Evolutionary conservation across 1,139 yeast species (phyloP).

Genomic region (Meyerozyma sp.): DNA sequence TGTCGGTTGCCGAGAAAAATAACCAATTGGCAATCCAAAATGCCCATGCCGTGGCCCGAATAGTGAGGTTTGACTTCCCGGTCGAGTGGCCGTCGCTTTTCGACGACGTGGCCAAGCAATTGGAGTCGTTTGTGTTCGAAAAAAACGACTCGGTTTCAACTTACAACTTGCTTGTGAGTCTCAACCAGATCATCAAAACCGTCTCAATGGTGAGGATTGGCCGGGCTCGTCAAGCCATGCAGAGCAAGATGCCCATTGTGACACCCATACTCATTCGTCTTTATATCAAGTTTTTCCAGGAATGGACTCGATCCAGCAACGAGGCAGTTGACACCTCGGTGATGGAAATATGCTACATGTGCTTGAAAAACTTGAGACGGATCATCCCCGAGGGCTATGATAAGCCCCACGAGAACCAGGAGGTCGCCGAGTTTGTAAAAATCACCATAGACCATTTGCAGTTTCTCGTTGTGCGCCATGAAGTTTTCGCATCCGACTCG

Average conservation of each 20-base stretch:
- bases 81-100: conserved; percentile 78
- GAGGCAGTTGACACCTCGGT: conserved; percentile 26
- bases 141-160: conserved; percentile 46
- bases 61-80: conserved; percentile 83
- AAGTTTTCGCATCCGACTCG: conserved; percentile 46
- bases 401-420: conserved; percentile 55
- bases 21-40: conserved; percentile 73
- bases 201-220: conserved; percentile 79
- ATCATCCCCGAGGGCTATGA: conserved; percentile 75
- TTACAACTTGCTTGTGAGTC: conserved; percentile 58
- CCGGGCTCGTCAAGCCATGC: conserved; percentile 73
- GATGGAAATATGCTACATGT: conserved; percentile 71
- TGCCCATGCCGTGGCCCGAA: conserved; percentile 74
- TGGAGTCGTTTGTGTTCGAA: conserved; percentile 42
- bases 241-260: conserved; percentile 59
- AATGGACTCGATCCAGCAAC: conserved; percentile 46
- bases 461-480: conserved; percentile 49
- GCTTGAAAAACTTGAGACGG: conserved; percentile 70
- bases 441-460: conserved; percentile 58
- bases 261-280: conserved; percentile 55
- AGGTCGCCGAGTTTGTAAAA: conserved; percentile 56
- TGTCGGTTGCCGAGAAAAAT: conserved; percentile 61
- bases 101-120: conserved; percentile 44
- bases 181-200: conserved; percentile 73
- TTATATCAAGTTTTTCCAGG: conserved; percentile 54